Percentiles rank a stretch among this genome's conserved stretches.
These are phyloP conservation scores for Leccinum uliginosum DNA, from an alignment of 768 basidiomycete genomes.

Conservation along the genomic window DNA sequence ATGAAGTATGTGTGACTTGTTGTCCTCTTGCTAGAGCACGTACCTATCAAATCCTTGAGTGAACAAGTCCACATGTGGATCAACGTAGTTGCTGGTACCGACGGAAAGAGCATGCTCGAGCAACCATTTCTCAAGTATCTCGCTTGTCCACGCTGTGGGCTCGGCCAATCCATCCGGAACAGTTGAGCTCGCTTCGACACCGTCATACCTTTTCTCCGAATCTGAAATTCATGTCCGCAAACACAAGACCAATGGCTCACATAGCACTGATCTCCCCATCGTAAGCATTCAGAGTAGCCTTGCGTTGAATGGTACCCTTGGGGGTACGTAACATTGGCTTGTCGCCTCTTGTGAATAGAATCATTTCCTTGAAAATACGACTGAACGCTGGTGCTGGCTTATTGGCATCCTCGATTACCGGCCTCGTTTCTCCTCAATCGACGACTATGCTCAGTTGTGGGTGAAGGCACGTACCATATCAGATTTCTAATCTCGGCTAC, in stretches of 20 bases:
- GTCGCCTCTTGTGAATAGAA: constrained; percentile 36
- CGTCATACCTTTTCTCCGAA: constrained; percentile 24
- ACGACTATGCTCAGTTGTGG: background rate
- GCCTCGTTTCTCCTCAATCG: constrained; percentile 22
- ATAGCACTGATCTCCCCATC: constrained; percentile 43
- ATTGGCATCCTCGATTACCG: constrained; percentile 43
- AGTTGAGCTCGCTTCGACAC: constrained; percentile 24
- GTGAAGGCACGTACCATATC: constrained; percentile 24
- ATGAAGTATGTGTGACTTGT: background rate
- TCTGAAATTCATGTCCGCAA: background rate
- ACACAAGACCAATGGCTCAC: constrained; percentile 22
- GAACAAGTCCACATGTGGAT: constrained; percentile 24
- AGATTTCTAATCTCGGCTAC: constrained; percentile 27
- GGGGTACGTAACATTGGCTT: constrained; percentile 43
- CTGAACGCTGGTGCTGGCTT: constrained; percentile 38
- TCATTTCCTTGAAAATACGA: constrained; percentile 50
- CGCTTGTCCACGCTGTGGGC: constrained; percentile 24
- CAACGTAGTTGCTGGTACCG: background rate
- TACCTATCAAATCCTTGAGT: constrained; percentile 38
- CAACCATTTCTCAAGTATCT: constrained; percentile 25
- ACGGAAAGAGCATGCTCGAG: constrained; percentile 18
- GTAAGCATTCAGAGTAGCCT: constrained; percentile 37
- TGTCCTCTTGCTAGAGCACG: background rate
- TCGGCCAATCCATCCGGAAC: constrained; percentile 15
- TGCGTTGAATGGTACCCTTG: constrained; percentile 44